Base-by-base conservation (phyloP, 2,329 filamentous ascomycete species). In the Aspergillus ochraceoroseus region DNA sequence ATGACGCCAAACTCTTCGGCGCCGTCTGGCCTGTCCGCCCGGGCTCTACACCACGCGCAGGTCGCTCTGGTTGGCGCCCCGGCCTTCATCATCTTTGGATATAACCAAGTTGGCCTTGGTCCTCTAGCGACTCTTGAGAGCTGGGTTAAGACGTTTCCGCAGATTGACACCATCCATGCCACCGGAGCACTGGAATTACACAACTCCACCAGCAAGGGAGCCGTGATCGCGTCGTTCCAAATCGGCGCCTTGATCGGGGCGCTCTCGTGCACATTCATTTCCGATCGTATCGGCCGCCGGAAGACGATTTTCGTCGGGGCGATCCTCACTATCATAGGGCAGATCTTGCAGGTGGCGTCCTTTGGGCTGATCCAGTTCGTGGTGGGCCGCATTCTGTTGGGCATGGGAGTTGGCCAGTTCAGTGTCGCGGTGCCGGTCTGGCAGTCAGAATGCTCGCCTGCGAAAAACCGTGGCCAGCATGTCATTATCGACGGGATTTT, bases 71-170 rank as follows among this genome's bases (percentile, higher is more conserved):
- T n/a, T n/a, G n/a, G n/a, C n/a, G n/a, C n/a, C n/a, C n/a, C n/a
- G n/a, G n/a, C n/a, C n/a, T n/a, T n/a, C n/a, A n/a, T n/a, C n/a
- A n/a, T n/a, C n/a, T n/a, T n/a, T n/a, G n/a, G n/a, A n/a, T n/a
- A n/a, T n/a, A n/a, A n/a, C n/a, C n/a, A n/a, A n/a, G n/a, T n/a
- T n/a, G n/a, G n/a, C n/a, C n/a, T n/a, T n/a, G n/a, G n/a, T n/a
- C n/a, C n/a, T n/a, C n/a, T n/a, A n/a, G n/a, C n/a, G n/a, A n/a
- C n/a, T n/a, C n/a, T n/a, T n/a, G n/a, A n/a, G n/a, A n/a, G n/a
- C n/a, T n/a, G 49, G 47, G 66, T 79, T 2, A 53, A 61, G 2
- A 62, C 66, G n/a, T 80, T 80, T 47, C 77, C 75, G 0, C 56
- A 67, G 27, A 76, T 78, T 45, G 72, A 78, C 54, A 70, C 74